A percentile compares a stretch with the other conserved stretches of the same genome.
These are phyloP conservation scores for Citrus hindsii DNA, from an alignment of 345 rosid species.

Conservation along the genomic window DNA sequence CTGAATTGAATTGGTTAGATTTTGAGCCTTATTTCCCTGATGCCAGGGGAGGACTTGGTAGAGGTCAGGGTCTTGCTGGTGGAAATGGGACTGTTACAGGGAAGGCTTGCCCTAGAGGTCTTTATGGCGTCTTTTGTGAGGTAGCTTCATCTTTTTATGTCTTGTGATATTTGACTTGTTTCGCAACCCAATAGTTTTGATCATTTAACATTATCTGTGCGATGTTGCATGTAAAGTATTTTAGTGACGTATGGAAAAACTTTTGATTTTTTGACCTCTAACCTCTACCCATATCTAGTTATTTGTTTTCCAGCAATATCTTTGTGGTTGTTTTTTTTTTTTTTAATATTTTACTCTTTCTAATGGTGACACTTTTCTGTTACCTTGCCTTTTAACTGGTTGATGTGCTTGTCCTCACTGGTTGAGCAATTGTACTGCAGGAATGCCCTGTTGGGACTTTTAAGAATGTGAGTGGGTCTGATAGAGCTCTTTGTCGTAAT, in stretches of 20 bases:
- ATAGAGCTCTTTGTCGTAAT: conserved; percentile 52
- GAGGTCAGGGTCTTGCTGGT: conserved; percentile 61
- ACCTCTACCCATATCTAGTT: neutral
- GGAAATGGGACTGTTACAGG: conserved; percentile 81
- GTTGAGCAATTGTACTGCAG: conserved; percentile 37
- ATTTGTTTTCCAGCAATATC: neutral
- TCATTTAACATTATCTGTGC: neutral
- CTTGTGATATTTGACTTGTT: neutral
- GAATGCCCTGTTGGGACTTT: conserved; percentile 95
- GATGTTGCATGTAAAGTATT: neutral
- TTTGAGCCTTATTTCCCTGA: conserved; percentile 7
- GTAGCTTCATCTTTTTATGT: conserved; percentile 27
- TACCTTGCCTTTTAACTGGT: neutral
- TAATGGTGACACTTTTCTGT: neutral
- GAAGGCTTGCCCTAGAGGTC: conserved; percentile 83
- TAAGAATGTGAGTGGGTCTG: conserved; percentile 80
- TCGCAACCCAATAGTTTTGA: neutral
- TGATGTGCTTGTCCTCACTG: conserved; percentile 1
- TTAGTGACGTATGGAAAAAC: neutral
- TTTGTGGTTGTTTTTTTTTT: neutral
- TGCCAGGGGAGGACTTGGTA: conserved; percentile 78
- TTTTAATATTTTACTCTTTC: neutral
- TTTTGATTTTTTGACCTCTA: neutral
- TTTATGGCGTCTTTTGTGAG: conserved; percentile 84
- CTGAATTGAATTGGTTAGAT: conserved; percentile 14